These are phyloP conservation scores for Arthrobotrys sinensis DNA, from an alignment of 2,329 filamentous ascomycete genomes.

Conservation along the genomic window DNA sequence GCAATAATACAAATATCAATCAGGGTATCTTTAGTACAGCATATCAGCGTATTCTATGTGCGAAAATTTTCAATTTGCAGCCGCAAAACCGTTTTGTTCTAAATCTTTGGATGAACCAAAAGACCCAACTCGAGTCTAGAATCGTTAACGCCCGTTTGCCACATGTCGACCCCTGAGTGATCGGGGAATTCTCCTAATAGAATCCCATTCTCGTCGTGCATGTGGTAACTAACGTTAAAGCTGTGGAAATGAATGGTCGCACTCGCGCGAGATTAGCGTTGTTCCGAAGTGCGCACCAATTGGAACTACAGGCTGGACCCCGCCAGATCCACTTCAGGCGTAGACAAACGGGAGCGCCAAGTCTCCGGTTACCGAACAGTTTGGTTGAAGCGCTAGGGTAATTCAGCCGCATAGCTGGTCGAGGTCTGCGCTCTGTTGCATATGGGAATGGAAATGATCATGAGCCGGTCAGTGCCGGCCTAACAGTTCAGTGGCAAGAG, in stretches of 20 bases:
- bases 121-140: neutral
- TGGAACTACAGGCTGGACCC: neutral
- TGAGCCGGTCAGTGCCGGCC: neutral
- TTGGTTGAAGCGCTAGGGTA: neutral
- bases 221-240: too few relatives aligned
- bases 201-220: constrained; percentile 1
- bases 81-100: neutral
- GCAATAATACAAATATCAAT: too few relatives aligned
- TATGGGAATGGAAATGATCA: neutral
- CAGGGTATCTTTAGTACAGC: too few relatives aligned
- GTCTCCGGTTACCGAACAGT: neutral
- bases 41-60: too few relatives aligned
- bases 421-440: neutral
- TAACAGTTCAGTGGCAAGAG: neutral
- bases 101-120: neutral
- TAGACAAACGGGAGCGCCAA: neutral
- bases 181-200: constrained; percentile 10
- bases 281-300: constrained; percentile 33
- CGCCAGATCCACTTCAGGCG: neutral
- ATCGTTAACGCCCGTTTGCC: neutral
- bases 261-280: constrained; percentile 17
- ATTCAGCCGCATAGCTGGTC: constrained; percentile 4
- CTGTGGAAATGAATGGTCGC: constrained; percentile 7
- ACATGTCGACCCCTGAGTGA: constrained; percentile 9
- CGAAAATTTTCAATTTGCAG: too few relatives aligned